A percentile compares a stretch with the other conserved stretches of the same genome.
These are phyloP conservation scores for Zymoseptoria ardabiliae DNA, from an alignment of 2,329 filamentous ascomycete genomes.

Conservation along the genomic window DNA sequence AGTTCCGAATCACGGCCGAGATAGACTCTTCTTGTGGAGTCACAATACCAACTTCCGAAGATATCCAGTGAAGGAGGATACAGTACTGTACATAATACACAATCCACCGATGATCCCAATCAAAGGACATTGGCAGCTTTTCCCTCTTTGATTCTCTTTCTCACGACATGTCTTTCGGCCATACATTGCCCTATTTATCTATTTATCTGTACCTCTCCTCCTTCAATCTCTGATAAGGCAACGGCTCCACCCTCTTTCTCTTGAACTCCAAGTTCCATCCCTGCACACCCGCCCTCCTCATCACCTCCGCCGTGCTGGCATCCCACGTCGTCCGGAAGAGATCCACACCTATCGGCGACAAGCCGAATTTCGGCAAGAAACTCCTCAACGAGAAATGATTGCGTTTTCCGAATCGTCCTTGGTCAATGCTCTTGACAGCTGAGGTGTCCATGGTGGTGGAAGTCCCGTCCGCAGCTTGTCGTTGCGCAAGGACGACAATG, in stretches of 20 bases:
- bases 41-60: neutral
- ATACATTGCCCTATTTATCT: slow-evolving; percentile 21
- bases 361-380: slow-evolving; percentile 61
- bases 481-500: slow-evolving; percentile 77
- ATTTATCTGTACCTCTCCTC: slow-evolving; percentile 39
- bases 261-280: slow-evolving; percentile 81
- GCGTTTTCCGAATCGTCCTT: slow-evolving; percentile 23
- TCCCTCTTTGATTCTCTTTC: neutral
- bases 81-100: slow-evolving; percentile 6
- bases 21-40: neutral
- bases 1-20: neutral
- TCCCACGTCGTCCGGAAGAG: slow-evolving; percentile 90
- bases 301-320: slow-evolving; percentile 76
- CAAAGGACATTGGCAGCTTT: neutral
- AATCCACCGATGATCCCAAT: neutral
- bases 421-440: slow-evolving; percentile 58
- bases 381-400: slow-evolving; percentile 69
- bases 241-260: slow-evolving; percentile 63
- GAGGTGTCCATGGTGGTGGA: slow-evolving; percentile 44
- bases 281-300: slow-evolving; percentile 67
- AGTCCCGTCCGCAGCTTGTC: slow-evolving; percentile 38
- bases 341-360: slow-evolving; percentile 71
- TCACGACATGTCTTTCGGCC: neutral
- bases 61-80: neutral
- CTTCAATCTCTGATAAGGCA: slow-evolving; percentile 56